Base-by-base conservation (phyloP, 2,329 filamentous ascomycete genomes). In the Geosmithia putterillii region DNA sequence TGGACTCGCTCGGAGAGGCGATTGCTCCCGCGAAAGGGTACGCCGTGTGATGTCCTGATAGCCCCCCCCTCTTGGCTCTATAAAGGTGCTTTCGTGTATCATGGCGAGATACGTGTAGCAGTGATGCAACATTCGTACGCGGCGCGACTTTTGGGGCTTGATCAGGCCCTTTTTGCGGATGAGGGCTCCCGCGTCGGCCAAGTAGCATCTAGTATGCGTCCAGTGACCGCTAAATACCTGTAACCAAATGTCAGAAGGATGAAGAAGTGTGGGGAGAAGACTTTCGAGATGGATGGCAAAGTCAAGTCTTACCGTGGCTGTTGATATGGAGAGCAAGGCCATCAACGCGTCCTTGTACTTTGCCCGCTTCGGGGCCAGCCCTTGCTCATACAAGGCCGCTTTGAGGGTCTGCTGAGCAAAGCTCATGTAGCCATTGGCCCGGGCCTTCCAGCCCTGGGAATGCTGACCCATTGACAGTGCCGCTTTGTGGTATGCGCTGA, bases 341-440 rank as follows among this genome's bases (percentile, higher is more conserved):
- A 67, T 64, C 1, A 67, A 45, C 5, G 60, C 58, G 5, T 57
- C 55, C 46, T 66, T 67, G 46, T 67, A 67, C 46, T 66, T 66
- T 23, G 58, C 53, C 19, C 43, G 49, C 44, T 64, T 64, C 1
- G 53, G 53, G 2, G 52, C 44, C 18, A 21, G 57, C 57, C n/a
- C 51, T 53, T 35, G 52, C 44, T 3, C 64, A 47, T 50, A 60
- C 55, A 18, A 48, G n/a, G 22, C 52, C 49, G 22, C 54, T 48
- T 42, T 59, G 49, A n/a, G 54, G 46, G 17, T 53, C 50, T 2
- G 59, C 58, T 42, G 28, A 6, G 28, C 28, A 12, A 32, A 14
- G 10, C 15, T 12, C 5, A 32, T 9, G 15, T 32, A 32, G 28
- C 28, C 28, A 12, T 32, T 32, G 28, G 28, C 28, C 3, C 55